Percentiles rank a stretch among this genome's conserved stretches.
Evolutionary conservation across 805 yeast genomes (phyloP).

Genomic region (Candida railenensis): DNA sequence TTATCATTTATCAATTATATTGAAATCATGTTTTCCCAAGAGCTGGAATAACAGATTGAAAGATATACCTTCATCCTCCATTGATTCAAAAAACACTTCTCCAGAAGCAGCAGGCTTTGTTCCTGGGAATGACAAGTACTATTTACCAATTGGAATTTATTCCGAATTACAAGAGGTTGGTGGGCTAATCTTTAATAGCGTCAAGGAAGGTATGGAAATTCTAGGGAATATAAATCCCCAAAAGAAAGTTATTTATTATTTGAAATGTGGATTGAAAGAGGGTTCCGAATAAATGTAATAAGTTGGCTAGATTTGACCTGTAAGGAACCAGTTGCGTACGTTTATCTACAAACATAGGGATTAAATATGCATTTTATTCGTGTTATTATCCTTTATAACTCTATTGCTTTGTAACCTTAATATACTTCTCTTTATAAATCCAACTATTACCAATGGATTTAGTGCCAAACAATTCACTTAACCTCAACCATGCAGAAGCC

Average conservation of each 20-base stretch:
- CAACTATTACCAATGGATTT: slow-evolving; percentile 67
- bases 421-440: slow-evolving; percentile 72
- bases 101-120: slow-evolving; percentile 10
- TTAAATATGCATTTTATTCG: no score
- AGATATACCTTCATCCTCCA: slow-evolving; percentile 7
- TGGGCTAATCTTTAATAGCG: slow-evolving; percentile 27
- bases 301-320: not conserved
- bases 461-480: slow-evolving; percentile 62
- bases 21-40: slow-evolving; percentile 29
- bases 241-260: slow-evolving; percentile 11
- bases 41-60: slow-evolving; percentile 24
- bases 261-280: slow-evolving; percentile 14
- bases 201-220: slow-evolving; percentile 30
- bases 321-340: no score
- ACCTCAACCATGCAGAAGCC: slow-evolving; percentile 71
- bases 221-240: not conserved
- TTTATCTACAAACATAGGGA: no score
- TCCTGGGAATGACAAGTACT: slow-evolving; percentile 27
- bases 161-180: slow-evolving; percentile 32
- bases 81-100: slow-evolving; percentile 6
- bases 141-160: slow-evolving; percentile 37
- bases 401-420: slow-evolving; percentile 11
- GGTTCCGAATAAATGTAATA: slow-evolving; percentile 1
- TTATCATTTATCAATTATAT: slow-evolving; percentile 17
- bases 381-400: not conserved